Conservation (phyloP, 495 filamentous ascomycete species). For the Aspergillus panamensis region DNA sequence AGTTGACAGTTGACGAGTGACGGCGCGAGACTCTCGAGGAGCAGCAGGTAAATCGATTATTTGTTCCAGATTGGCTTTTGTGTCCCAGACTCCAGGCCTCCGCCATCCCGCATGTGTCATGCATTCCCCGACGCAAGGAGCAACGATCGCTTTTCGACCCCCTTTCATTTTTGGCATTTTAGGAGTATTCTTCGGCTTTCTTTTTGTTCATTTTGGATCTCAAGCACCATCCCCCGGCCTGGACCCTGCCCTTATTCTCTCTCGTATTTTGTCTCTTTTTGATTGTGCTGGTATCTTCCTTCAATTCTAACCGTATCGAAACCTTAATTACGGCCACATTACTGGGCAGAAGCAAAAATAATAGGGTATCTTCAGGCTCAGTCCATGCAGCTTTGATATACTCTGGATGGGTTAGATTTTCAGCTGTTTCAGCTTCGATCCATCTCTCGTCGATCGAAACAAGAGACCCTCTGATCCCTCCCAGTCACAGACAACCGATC, state of each 20-base stretch:
- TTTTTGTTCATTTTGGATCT: not conserved
- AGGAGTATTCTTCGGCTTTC: not conserved
- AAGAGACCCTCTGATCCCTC: slow-evolving; percentile 6
- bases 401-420: no score
- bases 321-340: not conserved
- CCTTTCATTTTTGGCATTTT: slow-evolving; percentile 8
- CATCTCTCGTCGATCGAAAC: not conserved
- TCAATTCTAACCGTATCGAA: not conserved
- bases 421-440: not conserved
- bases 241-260: not conserved
- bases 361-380: no score
- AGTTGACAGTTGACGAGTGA: no score
- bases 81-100: not conserved
- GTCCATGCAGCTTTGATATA: no score
- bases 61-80: not conserved
- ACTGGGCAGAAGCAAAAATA: no score
- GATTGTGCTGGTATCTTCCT: not conserved
- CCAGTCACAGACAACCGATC: slow-evolving; percentile 7
- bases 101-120: slow-evolving; percentile 18
- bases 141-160: slow-evolving; percentile 14
- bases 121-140: slow-evolving; percentile 23
- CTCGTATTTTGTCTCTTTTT: not conserved
- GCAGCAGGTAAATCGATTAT: not conserved
- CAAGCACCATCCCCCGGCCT: not conserved
- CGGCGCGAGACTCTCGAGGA: no score